Base-by-base conservation (phyloP, 1,139 yeast genomes). In the Hanseniaspora sp. region DNA sequence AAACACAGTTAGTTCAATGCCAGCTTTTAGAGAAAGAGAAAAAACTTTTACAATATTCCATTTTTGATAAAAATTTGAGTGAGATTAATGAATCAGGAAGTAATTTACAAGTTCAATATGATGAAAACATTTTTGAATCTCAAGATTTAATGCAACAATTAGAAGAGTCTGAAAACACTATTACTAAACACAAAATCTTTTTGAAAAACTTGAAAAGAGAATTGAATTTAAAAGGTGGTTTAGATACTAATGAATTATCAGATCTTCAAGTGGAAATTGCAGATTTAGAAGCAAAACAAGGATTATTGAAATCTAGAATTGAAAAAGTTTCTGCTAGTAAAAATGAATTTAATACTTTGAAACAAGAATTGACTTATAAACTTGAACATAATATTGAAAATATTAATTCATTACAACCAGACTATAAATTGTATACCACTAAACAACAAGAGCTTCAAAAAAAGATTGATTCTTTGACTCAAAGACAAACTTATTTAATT, bases 41-140 rank as follows among this genome's bases (percentile, higher is more conserved):
- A 60, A 84, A 87, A 63, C 76, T 83, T 35, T 73, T 79, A 37
- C 95, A 88, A 60, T 90, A 80, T 66, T 82, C 85, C 45, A 71
- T 88, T 17, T 80, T 81, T 61, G 95, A 86, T 63, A 76, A 94
- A 52, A 96, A 90, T 66, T 69, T 85, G 2, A 13, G 9, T 2
- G 37, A 43, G 15, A 8, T 43, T n/a, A 30, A 43, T 15, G 46
- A 43, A 43, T 6, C 9, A 31, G 46, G 46, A 5, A 18, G n/a
- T 15, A 41, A 35, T 3, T 42, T 48, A 8, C 43, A 48, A 41
- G 12, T 15, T 18, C 18, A 41, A 15, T 48, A 48, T 35, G 46
- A 48, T 12, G 53, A 41, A 17, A 48, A 42, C 35, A 34, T 42
- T 74, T 71, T 44, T 15, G 46, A 48, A 35, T 78, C 69, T 65